These are phyloP conservation scores for Dendrocalamus sinicus DNA, from an alignment of 176 grass and related monocot genomes.

Conservation along the genomic window DNA sequence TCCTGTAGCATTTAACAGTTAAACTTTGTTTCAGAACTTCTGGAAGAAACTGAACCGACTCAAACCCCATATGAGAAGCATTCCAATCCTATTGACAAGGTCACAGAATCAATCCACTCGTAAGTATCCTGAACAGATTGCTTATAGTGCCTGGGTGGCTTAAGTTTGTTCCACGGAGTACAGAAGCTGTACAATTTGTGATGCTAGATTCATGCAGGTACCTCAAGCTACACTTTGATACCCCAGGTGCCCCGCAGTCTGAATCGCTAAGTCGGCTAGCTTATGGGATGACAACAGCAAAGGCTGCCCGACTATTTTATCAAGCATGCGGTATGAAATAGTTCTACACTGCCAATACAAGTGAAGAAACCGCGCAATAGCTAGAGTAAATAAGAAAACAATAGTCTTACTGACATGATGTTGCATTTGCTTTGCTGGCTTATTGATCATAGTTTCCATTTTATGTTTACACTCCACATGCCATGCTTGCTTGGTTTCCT, in stretches of 20 bases:
- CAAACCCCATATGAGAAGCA: slow-evolving; percentile 60
- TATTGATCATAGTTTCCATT: slow-evolving; percentile 19
- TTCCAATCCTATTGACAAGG: slow-evolving; percentile 45
- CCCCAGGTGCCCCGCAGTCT: slow-evolving; percentile 54
- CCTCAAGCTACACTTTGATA: slow-evolving; percentile 87
- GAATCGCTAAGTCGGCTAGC: slow-evolving; percentile 74
- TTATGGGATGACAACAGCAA: slow-evolving; percentile 63
- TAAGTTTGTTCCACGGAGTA: slow-evolving; percentile 33
- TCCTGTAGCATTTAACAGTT: slow-evolving; percentile 16
- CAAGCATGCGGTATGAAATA: slow-evolving; percentile 71
- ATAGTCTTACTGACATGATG: neutral
- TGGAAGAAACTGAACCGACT: slow-evolving; percentile 81
- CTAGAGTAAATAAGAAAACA: neutral
- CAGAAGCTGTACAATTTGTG: slow-evolving; percentile 11
- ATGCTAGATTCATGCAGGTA: slow-evolving; percentile 55
- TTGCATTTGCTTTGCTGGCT: slow-evolving; percentile 1
- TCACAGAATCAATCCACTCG: slow-evolving; percentile 69
- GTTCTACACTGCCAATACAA: slow-evolving; percentile 18
- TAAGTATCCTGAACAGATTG: slow-evolving; percentile 50
- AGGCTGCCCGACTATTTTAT: slow-evolving; percentile 83
- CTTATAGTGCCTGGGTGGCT: slow-evolving; percentile 15
- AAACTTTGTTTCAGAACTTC: slow-evolving; percentile 55
- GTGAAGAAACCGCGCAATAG: neutral
- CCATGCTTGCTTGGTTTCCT: slow-evolving; percentile 7
- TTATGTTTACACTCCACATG: neutral